Percentiles rank a stretch among this genome's conserved stretches.
These are phyloP conservation scores for Colletotrichum sp. DNA, from an alignment of 2,329 filamentous ascomycete species.

Conservation along the genomic window DNA sequence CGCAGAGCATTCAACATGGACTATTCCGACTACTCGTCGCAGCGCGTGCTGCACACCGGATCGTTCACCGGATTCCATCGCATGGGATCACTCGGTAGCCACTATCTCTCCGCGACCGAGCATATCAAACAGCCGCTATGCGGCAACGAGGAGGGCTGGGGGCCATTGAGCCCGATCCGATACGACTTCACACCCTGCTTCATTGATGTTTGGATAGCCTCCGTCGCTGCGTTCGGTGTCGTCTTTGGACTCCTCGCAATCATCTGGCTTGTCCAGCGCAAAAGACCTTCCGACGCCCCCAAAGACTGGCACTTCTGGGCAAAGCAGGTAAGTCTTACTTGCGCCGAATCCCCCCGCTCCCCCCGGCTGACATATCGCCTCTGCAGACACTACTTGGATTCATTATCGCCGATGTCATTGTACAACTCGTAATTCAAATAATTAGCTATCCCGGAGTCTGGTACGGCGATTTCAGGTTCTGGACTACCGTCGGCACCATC, in stretches of 20 bases:
- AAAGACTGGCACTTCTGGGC: slow-evolving; percentile 94
- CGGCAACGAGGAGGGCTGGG: slow-evolving; percentile 92
- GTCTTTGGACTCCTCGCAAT: slow-evolving; percentile 78
- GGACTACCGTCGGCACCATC: slow-evolving; percentile 76
- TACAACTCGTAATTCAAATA: slow-evolving; percentile 80
- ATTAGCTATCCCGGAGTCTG: slow-evolving; percentile 71
- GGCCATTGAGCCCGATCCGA: slow-evolving; percentile 82
- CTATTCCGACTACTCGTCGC: slow-evolving; percentile 36
- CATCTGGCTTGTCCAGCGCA: slow-evolving; percentile 78
- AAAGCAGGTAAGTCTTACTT: slow-evolving; percentile 74
- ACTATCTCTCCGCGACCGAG: slow-evolving; percentile 63
- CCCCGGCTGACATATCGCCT: slow-evolving; percentile 11
- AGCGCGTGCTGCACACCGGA: slow-evolving; percentile 59
- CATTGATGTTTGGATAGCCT: slow-evolving; percentile 85
- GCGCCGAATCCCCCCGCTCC: not conserved
- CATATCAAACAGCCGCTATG: slow-evolving; percentile 75
- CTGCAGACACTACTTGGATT: slow-evolving; percentile 63
- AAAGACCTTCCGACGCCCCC: slow-evolving; percentile 66
- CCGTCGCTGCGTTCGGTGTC: slow-evolving; percentile 80
- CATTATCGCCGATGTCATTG: slow-evolving; percentile 70
- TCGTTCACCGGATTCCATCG: slow-evolving; percentile 66
- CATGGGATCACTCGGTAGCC: slow-evolving; percentile 53
- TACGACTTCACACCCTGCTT: slow-evolving; percentile 99
- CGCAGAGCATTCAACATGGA: slow-evolving; percentile 17
- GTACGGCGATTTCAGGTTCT: slow-evolving; percentile 84